A percentile compares a stretch with the other conserved stretches of the same genome.
Evolutionary conservation across 2,329 filamentous ascomycete genomes (phyloP).

Genomic region (Stylonectria norvegica): DNA sequence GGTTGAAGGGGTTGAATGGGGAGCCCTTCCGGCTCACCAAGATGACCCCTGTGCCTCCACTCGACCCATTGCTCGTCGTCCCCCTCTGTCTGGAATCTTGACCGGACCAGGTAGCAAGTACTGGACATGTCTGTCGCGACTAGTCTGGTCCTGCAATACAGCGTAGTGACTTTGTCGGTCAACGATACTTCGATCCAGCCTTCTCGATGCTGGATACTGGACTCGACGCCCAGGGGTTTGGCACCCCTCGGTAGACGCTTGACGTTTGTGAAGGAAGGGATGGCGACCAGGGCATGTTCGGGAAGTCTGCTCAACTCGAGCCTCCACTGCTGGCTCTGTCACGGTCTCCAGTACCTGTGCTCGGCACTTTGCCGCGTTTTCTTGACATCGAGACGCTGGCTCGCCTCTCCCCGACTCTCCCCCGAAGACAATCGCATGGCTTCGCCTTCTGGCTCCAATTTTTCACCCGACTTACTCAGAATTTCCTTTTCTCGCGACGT

Average conservation of each 20-base stretch:
- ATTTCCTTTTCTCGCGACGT: slow-evolving; percentile 18
- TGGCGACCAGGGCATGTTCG: slow-evolving; percentile 25
- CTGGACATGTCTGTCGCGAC: slow-evolving; percentile 17
- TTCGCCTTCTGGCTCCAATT: slow-evolving; percentile 27
- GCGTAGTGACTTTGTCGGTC: slow-evolving; percentile 25
- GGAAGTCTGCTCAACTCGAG: slow-evolving; percentile 23
- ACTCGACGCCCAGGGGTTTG: slow-evolving; percentile 23
- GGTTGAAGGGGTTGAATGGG: too few species aligned
- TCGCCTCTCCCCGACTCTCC: slow-evolving; percentile 19
- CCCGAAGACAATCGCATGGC: slow-evolving; percentile 24
- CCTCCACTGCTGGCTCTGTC: slow-evolving; percentile 13
- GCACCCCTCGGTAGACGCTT: slow-evolving; percentile 34
- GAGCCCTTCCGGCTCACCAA: slow-evolving; percentile 27
- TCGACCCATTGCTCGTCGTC: slow-evolving; percentile 26
- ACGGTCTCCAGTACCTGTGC: slow-evolving; percentile 19
- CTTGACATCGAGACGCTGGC: too few species aligned
- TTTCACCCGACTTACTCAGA: slow-evolving; percentile 24
- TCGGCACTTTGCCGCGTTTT: slow-evolving; percentile 26
- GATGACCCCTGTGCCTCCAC: slow-evolving; percentile 30
- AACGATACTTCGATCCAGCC: slow-evolving; percentile 23
- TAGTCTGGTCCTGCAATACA: slow-evolving; percentile 21
- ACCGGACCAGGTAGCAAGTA: slow-evolving; percentile 24
- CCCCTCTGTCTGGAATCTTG: slow-evolving; percentile 26
- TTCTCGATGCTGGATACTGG: slow-evolving; percentile 17
- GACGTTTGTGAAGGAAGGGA: slow-evolving; percentile 17